These are phyloP conservation scores for Zygosaccharomyces rouxii DNA, from an alignment of 805 yeast species.

Conservation along the genomic window DNA sequence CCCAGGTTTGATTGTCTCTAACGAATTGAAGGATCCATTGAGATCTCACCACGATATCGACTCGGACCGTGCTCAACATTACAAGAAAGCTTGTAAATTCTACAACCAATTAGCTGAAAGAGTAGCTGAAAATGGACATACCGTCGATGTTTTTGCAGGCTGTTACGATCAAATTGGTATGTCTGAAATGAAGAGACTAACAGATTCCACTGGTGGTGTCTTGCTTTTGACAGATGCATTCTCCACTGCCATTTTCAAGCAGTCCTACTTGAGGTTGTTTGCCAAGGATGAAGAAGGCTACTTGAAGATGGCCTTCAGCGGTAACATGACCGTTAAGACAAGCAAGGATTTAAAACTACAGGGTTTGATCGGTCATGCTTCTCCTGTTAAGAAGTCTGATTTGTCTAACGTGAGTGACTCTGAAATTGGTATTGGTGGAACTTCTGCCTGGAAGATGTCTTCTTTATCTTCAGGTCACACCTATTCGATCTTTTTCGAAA, in stretches of 20 bases:
- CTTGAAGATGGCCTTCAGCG: conserved; percentile 87
- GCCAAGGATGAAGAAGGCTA: conserved; percentile 82
- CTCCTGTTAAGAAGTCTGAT: conserved; percentile 60
- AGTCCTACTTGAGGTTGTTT: conserved; percentile 82
- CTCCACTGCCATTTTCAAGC: conserved; percentile 91
- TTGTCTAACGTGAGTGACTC: conserved; percentile 80
- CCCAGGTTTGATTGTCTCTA: conserved; percentile 92
- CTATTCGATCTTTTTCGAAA: conserved; percentile 86
- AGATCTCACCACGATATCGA: conserved; percentile 97
- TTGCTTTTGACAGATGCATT: conserved; percentile 86
- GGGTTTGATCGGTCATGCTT: conserved; percentile 92
- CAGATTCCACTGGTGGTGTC: conserved; percentile 87
- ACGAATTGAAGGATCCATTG: conserved; percentile 89
- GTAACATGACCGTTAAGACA: conserved; percentile 80
- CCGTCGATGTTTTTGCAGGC: conserved; percentile 89
- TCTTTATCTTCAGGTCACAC: conserved; percentile 82
- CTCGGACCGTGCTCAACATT: conserved; percentile 82
- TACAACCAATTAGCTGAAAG: conserved; percentile 71
- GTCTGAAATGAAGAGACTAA: conserved; percentile 83
- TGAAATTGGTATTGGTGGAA: conserved; percentile 91
- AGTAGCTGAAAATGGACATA: conserved; percentile 68
- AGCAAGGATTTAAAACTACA: conserved; percentile 82
- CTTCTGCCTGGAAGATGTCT: conserved; percentile 83
- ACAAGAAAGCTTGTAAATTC: conserved; percentile 77
- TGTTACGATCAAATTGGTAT: conserved; percentile 95